Evolutionary conservation across 2,329 filamentous ascomycete species (phyloP).

Genomic region (Aspergillus sp.): DNA sequence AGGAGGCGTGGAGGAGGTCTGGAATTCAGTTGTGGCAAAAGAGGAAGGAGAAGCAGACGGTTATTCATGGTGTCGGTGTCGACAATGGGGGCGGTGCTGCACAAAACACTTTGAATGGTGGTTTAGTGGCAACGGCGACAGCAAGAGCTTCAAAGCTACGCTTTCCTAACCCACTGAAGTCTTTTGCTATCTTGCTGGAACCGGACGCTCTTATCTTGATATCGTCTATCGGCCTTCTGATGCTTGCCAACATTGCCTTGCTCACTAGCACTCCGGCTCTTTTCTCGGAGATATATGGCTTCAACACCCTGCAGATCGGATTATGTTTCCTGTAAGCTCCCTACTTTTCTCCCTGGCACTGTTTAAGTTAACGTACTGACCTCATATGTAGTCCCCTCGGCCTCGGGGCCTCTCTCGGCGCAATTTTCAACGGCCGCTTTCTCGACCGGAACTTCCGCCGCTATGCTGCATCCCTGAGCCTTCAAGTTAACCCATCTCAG

Average conservation of each 20-base stretch:
- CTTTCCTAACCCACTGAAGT: conserved; percentile 47
- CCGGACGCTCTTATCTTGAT: conserved; percentile 40
- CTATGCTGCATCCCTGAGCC: conserved; percentile 12
- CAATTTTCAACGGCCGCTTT: conserved; percentile 23
- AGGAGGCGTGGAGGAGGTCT: conserved; percentile 24
- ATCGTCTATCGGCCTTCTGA: conserved; percentile 33
- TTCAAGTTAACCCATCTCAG: conserved; percentile 25
- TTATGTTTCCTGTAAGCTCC: conserved; percentile 26
- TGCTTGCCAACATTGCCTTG: conserved; percentile 41
- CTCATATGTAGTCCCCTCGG: conserved; percentile 19
- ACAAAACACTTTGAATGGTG: background rate
- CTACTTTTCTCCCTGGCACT: background rate
- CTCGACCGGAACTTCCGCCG: conserved; percentile 25
- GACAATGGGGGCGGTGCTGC: background rate
- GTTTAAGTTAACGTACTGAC: background rate
- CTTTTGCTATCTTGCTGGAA: conserved; percentile 40
- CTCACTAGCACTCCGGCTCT: conserved; percentile 40
- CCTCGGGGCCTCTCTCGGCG: conserved; percentile 18
- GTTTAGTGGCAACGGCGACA: conserved; percentile 17
- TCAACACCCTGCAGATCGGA: conserved; percentile 27
- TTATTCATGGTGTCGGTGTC: background rate
- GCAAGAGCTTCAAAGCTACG: conserved; percentile 26
- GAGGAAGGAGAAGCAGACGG: background rate
- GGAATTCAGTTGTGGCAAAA: conserved; percentile 15
- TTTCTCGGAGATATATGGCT: conserved; percentile 37